These are phyloP conservation scores for Globisporangium nunn DNA, from an alignment of 352 stramenopile species.

Conservation along the genomic window DNA sequence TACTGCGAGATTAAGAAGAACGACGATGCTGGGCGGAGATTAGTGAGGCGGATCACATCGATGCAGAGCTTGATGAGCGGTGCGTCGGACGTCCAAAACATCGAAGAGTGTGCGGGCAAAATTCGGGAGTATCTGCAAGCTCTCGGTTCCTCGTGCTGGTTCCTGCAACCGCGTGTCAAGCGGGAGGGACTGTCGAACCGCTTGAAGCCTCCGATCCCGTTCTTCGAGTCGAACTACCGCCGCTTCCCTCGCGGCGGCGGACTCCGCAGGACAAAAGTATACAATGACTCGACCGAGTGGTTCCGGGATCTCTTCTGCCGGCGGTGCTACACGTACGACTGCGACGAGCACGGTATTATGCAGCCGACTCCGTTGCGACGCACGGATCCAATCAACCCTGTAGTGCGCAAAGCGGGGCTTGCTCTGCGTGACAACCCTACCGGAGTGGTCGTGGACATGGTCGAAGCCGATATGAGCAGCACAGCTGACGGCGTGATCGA, in stretches of 20 bases:
- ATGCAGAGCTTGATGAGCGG: conserved; percentile 18
- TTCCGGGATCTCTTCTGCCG: conserved; percentile 87
- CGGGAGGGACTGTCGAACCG: conserved; percentile 18
- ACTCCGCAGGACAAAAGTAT: conserved; percentile 29
- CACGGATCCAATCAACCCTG: conserved; percentile 52
- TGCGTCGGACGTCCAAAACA: not conserved
- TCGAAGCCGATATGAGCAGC: not conserved
- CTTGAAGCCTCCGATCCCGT: conserved; percentile 35
- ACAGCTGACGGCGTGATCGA: conserved; percentile 13
- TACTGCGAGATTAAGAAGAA: conserved; percentile 41
- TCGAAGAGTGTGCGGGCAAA: not conserved
- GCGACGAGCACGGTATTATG: conserved; percentile 80
- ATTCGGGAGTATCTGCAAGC: conserved; percentile 9
- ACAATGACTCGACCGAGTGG: conserved; percentile 60
- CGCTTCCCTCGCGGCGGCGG: conserved; percentile 22
- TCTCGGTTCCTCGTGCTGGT: conserved; percentile 21
- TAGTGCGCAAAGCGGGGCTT: conserved; percentile 27
- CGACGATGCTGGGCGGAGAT: conserved; percentile 14
- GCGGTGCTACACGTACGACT: conserved; percentile 89
- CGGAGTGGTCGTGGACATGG: not conserved
- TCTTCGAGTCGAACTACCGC: conserved; percentile 51
- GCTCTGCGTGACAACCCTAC: conserved; percentile 11
- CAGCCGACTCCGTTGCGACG: conserved; percentile 40
- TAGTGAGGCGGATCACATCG: conserved; percentile 18
- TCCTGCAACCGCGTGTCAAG: conserved; percentile 18